A percentile compares a stretch with the other conserved stretches of the same genome.
These are phyloP conservation scores for Aspergillus indologenus DNA, from an alignment of 495 filamentous ascomycete genomes.

Conservation along the genomic window DNA sequence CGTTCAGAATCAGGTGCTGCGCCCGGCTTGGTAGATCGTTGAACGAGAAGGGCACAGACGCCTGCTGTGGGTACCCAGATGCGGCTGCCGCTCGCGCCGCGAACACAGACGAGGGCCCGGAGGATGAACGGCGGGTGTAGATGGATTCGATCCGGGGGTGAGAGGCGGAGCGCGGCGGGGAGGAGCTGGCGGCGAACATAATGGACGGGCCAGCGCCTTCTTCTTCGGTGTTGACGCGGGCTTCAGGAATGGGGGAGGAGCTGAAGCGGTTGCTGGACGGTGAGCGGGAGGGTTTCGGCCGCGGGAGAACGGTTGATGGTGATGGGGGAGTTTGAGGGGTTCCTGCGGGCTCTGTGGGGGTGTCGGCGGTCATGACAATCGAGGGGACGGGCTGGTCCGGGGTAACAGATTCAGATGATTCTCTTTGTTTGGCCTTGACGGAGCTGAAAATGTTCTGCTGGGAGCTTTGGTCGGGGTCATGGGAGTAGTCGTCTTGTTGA, in stretches of 20 bases:
- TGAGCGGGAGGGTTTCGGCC: slow-evolving; percentile 33
- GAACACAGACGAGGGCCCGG: slow-evolving; percentile 17
- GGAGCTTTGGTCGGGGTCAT: slow-evolving; percentile 3
- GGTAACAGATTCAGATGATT: slow-evolving; percentile 1
- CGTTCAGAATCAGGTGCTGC: slow-evolving; percentile 82
- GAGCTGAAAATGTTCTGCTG: background rate
- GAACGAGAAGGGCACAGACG: slow-evolving; percentile 67
- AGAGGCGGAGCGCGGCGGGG: slow-evolving; percentile 31
- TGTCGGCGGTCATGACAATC: slow-evolving; percentile 50
- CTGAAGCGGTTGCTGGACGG: slow-evolving; percentile 58
- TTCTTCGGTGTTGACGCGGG: slow-evolving; percentile 60
- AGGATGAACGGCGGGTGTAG: slow-evolving; percentile 45
- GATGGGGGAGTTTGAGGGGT: slow-evolving; percentile 16
- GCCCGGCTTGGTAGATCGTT: slow-evolving; percentile 81
- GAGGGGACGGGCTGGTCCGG: slow-evolving; percentile 31
- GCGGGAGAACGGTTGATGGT: slow-evolving; percentile 1
- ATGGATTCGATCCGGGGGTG: slow-evolving; percentile 45
- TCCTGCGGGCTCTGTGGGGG: slow-evolving; percentile 32
- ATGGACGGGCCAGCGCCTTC: slow-evolving; percentile 69
- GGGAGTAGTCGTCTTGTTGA: slow-evolving; percentile 17
- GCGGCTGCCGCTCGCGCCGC: slow-evolving; percentile 22
- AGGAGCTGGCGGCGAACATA: slow-evolving; percentile 64
- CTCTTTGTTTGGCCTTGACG: slow-evolving; percentile 13
- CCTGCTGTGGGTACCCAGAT: slow-evolving; percentile 50
- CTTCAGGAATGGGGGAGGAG: slow-evolving; percentile 70